Percentiles rank a stretch among this genome's conserved stretches.
Evolutionary conservation across 345 rosid species (phyloP).

Genomic region (Laguncularia racemosa): DNA sequence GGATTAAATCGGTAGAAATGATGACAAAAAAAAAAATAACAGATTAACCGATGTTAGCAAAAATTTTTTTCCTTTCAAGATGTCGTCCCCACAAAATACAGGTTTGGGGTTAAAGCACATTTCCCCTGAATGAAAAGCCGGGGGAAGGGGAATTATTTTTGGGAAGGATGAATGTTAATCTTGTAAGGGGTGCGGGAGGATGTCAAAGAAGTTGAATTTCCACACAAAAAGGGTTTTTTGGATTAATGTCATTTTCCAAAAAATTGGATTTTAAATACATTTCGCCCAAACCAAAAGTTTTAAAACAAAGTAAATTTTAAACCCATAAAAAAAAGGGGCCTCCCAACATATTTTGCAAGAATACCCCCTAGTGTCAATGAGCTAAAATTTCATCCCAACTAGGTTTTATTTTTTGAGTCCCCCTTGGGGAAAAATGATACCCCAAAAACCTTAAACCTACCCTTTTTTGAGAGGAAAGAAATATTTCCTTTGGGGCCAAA

Average conservation of each 20-base stretch:
- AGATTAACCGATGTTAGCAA: conserved; percentile 48
- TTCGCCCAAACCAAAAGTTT: conserved; percentile 46
- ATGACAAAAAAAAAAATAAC: conserved; percentile 42
- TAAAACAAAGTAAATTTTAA: conserved; percentile 46
- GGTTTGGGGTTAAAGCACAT: conserved; percentile 71
- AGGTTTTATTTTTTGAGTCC: conserved; percentile 80
- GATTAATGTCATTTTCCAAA: conserved; percentile 68
- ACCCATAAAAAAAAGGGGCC: conserved; percentile 90
- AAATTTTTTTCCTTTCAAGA: conserved; percentile 58
- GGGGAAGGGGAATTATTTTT: conserved; percentile 82
- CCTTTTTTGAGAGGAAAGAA: conserved; percentile 79
- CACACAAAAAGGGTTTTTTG: conserved; percentile 87
- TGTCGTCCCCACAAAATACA: conserved; percentile 72
- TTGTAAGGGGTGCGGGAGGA: conserved; percentile 66
- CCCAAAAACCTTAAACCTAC: conserved; percentile 53
- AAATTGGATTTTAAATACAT: conserved; percentile 74
- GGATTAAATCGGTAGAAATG: conserved; percentile 34
- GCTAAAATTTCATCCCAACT: conserved; percentile 59
- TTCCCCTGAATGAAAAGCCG: conserved; percentile 24
- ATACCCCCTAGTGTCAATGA: conserved; percentile 70
- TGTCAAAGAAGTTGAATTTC: conserved; percentile 53
- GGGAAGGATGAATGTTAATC: conserved; percentile 66
- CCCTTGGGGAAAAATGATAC: conserved; percentile 56
- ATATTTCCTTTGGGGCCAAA: conserved; percentile 68
- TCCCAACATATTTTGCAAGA: conserved; percentile 63